phyloP scores from a whole-genome alignment of 2,329 filamentous ascomycete species.

The Myriosclerotinia curreyana region DNA sequence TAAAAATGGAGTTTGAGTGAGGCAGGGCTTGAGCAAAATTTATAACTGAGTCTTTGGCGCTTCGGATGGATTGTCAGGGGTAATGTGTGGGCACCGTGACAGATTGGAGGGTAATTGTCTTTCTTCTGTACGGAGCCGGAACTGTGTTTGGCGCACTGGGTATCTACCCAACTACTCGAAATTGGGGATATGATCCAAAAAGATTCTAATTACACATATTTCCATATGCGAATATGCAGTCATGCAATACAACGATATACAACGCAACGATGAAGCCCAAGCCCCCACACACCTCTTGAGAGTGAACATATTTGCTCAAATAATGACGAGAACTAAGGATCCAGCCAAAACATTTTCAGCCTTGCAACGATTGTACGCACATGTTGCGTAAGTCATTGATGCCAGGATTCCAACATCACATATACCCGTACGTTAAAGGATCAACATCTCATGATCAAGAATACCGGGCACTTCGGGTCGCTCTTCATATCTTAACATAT shows the following conservation, averaged over 20 bases:
- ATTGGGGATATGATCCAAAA: background rate
- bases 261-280: no score
- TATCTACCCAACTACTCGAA: background rate
- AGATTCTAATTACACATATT: background rate
- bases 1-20: background rate
- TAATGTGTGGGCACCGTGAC: background rate
- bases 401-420: no score
- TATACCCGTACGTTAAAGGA: no score
- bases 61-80: background rate
- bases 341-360: no score
- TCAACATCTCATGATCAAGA: no score
- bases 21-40: no score
- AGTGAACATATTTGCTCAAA: no score
- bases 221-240: background rate
- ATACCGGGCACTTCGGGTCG: no score
- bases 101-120: background rate
- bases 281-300: no score
- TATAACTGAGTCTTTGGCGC: background rate
- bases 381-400: no score
- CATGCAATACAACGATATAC: background rate
- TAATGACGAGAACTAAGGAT: no score
- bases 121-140: background rate
- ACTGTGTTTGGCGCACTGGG: background rate
- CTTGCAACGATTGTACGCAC: no score
- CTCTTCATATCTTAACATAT: background rate